A percentile compares a stretch with the other conserved stretches of the same genome.
Evolutionary conservation across 371 early-diverging fungal species (phyloP).

Genomic region (Syncephalis plumigaleata): DNA sequence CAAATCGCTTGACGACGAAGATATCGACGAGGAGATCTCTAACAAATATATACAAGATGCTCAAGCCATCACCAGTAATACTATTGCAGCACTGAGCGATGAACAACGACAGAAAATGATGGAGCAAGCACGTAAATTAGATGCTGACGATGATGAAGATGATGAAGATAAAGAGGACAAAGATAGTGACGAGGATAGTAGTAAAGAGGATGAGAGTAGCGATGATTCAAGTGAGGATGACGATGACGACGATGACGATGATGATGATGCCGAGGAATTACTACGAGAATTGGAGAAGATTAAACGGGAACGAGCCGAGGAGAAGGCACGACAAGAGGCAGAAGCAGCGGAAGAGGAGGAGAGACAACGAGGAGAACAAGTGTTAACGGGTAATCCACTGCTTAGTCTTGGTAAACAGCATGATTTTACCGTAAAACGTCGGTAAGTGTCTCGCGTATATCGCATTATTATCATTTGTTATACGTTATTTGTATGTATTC

Average conservation of each 20-base stretch:
- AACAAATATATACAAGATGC: conserved; percentile 7
- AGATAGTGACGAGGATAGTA: conserved; percentile 10
- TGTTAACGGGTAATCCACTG: conserved; percentile 71
- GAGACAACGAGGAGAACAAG: conserved; percentile 31
- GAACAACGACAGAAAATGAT: conserved; percentile 16
- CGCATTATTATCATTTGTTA: neutral
- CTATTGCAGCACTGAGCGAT: conserved; percentile 9
- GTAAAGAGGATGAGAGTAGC: conserved; percentile 8
- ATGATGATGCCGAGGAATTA: conserved; percentile 83
- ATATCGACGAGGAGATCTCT: conserved; percentile 19
- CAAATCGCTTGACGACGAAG: conserved; percentile 32
- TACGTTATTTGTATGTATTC: neutral
- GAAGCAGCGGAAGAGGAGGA: conserved; percentile 37
- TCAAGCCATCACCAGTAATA: conserved; percentile 9
- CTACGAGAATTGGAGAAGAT: conserved; percentile 88
- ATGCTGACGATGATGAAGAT: conserved; percentile 46
- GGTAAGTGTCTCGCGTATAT: conserved; percentile 16
- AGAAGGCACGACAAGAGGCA: conserved; percentile 58
- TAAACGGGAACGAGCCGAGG: conserved; percentile 81
- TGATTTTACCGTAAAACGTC: conserved; percentile 76
- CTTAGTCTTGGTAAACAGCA: conserved; percentile 28
- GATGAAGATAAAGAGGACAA: conserved; percentile 29
- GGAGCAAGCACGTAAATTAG: conserved; percentile 18
- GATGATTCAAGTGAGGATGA: neutral
- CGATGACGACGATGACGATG: conserved; percentile 56